Conservation (phyloP, 2,329 filamentous ascomycete genomes). For the Epichloe hybrida region DNA sequence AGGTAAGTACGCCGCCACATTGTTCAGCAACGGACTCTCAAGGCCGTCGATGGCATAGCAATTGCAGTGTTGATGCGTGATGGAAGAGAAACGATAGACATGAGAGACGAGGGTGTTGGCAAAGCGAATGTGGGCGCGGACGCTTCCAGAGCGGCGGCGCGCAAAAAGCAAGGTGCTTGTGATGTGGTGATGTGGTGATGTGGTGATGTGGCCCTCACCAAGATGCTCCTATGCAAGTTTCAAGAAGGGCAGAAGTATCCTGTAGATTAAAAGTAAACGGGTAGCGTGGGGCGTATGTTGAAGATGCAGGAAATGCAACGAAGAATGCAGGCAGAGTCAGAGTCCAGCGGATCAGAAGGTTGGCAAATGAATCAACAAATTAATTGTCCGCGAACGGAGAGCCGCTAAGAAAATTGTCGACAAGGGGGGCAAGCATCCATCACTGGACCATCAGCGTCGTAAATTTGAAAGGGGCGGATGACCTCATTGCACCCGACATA, state of each 20-base stretch:
- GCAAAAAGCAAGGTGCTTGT: conserved; percentile 1
- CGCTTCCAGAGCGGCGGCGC: conserved; percentile 5
- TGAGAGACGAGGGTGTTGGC: conserved; percentile 7
- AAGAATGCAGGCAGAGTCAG: not conserved
- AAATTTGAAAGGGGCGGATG: conserved; percentile 1
- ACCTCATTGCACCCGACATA: not conserved
- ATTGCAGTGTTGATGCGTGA: conserved; percentile 12
- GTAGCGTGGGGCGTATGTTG: not conserved
- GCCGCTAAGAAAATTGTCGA: conserved; percentile 1
- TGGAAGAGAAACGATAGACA: conserved; percentile 5
- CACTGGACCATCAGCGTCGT: not conserved
- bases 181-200: too few relatives aligned
- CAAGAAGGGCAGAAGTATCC: not conserved
- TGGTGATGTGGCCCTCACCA: not conserved
- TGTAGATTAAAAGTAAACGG: not conserved
- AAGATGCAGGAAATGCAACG: not conserved
- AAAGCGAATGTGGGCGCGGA: conserved; percentile 1
- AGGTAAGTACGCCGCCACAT: conserved; percentile 94
- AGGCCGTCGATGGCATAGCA: conserved; percentile 11
- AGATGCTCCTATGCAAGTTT: not conserved
- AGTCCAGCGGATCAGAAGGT: not conserved
- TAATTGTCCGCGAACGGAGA: not conserved
- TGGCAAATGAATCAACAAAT: not conserved
- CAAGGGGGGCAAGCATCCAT: not conserved
- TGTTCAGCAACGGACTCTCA: conserved; percentile 9